Evolutionary conservation across 2,329 filamentous ascomycete species (phyloP), one percentile per base, ranked within the genome.

Genomic region (Colletotrichum agaves): DNA sequence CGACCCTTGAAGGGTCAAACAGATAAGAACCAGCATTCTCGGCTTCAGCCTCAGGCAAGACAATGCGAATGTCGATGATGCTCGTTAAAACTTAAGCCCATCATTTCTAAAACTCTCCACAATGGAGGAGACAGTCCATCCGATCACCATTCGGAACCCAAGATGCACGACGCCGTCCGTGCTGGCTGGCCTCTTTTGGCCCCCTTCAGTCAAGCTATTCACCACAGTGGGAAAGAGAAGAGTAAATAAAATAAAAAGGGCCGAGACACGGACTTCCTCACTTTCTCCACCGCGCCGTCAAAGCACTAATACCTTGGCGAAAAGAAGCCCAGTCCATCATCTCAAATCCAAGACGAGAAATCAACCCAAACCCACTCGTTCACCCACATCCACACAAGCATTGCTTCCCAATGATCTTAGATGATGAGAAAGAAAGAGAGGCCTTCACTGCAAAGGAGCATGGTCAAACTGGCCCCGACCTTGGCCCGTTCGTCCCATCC

Each of bases 251-350:
- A 43, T 8, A 43, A 44, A 39, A 53, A 53, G 50, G 50, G 39
- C 50, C 33, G 50, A 53, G 50, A 53, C 50, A 53, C 50, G 39
- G 50, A 53, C 33, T 21, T 31, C 15, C 31, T 31, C 47, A 50
- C 31, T 11, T 31, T 50, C 47, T 17, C 33, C 47, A 50, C 47
- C 47, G 47, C 47, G 27, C 47, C 46, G 46, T 27, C 27, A 7
- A 7, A 27, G 27, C 27, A 27, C 27, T 8, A 27, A n/a, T n/a
- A n/a, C n/a, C n/a, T n/a, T n/a, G 27, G 5, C 27, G 27, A 27
- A 7, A 7, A 27, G 8, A 27, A 27, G 27, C 6, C 27, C 6
- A 27, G 27, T 7, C 27, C 27, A 27, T 27, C 27, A 27, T 27
- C 27, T 27, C 27, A 27, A 8, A 27, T 8, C 8, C 27, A 27